Evolutionary conservation across 331 rosid species (phyloP), one percentile per base, ranked within the genome.

Genomic region (Malus hybrid): DNA sequence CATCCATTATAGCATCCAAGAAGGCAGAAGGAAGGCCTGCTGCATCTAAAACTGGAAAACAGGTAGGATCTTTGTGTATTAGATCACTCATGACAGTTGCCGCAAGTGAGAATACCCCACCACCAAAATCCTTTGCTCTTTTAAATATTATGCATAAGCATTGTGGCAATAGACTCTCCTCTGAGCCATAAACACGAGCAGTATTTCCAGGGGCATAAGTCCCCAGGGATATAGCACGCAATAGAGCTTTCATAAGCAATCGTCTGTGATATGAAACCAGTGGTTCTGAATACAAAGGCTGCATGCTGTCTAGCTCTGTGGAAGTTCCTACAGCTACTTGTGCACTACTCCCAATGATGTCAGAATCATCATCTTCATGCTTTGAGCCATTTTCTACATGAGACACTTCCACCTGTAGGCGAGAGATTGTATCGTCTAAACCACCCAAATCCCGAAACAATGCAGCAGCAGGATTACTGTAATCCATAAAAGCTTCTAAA

Each of bases 361-460:
- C 91, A 74, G 75, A 76, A 84, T 75, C 86, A 71, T 83, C 96
- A 78, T 76, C 88, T 68, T 80, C 82, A 77, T 86, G 91, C 83
- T 89, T 90, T 80, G 89, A 81, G 83, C 84, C 84, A 84, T 85
- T 88, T 86, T 90, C 99, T 67, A 94, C 92, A 73, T 80, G 78
- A 10, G 96, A 87, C 30, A 92, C 96, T 86, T 94, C 99, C 84
- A 89, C 78, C 87, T 90, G 89, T 78, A 94, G 73, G 60, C 99
- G 97, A 84, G 90, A 85, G 71, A 92, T 92, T 66, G 97, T 88
- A 82, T 92, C 97, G 75, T 95, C 99, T 80, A 95, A 89, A 70
- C 99, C 99, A 52, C 99, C 99, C 91, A 95, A 90, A 77, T 95
- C 99, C 81, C 97, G 90, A 81, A 95, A 95, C 79, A 95, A 80